Evolutionary conservation across 331 rosid species (phyloP).

Genomic region (Acacia pycnantha): DNA sequence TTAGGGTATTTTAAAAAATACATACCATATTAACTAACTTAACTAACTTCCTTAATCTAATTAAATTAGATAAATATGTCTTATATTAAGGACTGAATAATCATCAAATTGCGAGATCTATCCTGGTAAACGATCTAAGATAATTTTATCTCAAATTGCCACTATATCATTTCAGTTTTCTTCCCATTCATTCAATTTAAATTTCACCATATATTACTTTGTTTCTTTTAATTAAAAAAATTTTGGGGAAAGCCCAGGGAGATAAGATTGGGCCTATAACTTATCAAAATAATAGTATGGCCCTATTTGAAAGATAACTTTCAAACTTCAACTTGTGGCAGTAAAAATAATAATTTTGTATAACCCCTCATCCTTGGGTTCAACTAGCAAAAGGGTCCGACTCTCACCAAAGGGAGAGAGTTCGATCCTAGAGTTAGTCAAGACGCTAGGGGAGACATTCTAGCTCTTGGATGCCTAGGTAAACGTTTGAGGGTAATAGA

Average conservation of each 20-base stretch:
- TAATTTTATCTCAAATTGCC: not conserved
- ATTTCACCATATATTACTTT: not conserved
- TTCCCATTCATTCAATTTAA: not conserved
- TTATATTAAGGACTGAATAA: not conserved
- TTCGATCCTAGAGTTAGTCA: too few species aligned
- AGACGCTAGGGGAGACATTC: too few species aligned
- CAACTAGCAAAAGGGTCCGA: too few species aligned
- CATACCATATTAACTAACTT: too few species aligned
- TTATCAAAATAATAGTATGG: not conserved
- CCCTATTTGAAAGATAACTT: not conserved
- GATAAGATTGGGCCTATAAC: not conserved
- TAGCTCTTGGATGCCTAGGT: too few species aligned
- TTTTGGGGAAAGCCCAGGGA: not conserved
- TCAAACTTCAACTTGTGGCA: not conserved
- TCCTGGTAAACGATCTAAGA: not conserved
- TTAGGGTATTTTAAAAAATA: too few species aligned
- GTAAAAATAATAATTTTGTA: not conserved
- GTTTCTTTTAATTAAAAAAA: not conserved
- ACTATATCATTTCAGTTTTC: not conserved
- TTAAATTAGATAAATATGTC: too few species aligned
- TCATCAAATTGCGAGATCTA: not conserved
- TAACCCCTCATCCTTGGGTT: too few species aligned
- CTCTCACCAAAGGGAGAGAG: too few species aligned
- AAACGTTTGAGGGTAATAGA: too few species aligned
- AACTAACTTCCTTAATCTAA: too few species aligned